phyloP scores from a whole-genome alignment of 495 filamentous ascomycete species.

The Penicillium maclennaniae region DNA sequence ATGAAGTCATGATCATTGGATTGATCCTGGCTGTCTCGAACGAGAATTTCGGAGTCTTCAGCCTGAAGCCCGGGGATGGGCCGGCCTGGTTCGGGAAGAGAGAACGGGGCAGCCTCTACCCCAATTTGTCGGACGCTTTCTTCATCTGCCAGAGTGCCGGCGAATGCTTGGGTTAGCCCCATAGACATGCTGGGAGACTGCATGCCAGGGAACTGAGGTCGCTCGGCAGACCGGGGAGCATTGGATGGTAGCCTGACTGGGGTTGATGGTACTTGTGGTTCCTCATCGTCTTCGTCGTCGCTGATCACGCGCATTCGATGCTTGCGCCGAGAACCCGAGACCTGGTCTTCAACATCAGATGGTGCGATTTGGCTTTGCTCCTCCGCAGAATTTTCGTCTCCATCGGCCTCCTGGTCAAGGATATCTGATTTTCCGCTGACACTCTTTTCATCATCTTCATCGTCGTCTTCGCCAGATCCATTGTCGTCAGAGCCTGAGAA shows the following conservation, averaged over 20 bases:
- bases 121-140: conserved; percentile 32
- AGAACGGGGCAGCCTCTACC: conserved; percentile 44
- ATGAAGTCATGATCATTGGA: conserved; percentile 31
- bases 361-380: conserved; percentile 14
- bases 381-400: conserved; percentile 34
- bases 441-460: conserved; percentile 34
- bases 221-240: conserved; percentile 28
- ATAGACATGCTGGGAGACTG: conserved; percentile 53
- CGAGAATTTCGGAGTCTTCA: conserved; percentile 52
- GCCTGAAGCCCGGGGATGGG: conserved; percentile 39
- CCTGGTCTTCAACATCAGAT: conserved; percentile 19
- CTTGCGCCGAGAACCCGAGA: conserved; percentile 31
- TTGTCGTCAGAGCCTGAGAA: conserved; percentile 53
- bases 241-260: conserved; percentile 31
- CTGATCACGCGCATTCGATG: conserved; percentile 40
- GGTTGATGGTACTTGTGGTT: conserved; percentile 29
- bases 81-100: conserved; percentile 51
- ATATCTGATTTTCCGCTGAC: conserved; percentile 33
- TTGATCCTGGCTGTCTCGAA: conserved; percentile 62
- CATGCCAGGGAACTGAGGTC: conserved; percentile 53
- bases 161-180: conserved; percentile 86
- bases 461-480: conserved; percentile 27
- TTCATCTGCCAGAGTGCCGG: conserved; percentile 79
- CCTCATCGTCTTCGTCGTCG: conserved; percentile 52
- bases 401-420: conserved; percentile 40